Base-by-base conservation (phyloP, 2,329 filamentous ascomycete species). In the Dactylellina sp. region DNA sequence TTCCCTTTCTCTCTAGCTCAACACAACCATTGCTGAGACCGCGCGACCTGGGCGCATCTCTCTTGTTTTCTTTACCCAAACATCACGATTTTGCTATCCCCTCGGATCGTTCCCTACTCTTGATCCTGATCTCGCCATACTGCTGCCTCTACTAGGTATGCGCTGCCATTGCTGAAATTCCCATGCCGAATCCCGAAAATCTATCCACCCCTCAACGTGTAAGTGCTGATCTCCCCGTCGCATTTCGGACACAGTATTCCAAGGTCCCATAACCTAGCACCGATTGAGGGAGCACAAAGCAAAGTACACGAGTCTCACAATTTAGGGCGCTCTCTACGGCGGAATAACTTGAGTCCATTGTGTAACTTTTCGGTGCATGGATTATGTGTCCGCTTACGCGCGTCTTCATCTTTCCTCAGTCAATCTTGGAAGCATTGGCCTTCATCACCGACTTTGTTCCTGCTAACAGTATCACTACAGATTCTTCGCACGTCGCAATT, bases 111-210 rank as follows among this genome's bases (percentile, higher is more conserved):
- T 18, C 75, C 76, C 22, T 71, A 56, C 16, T 71, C 68, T 47
- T 50, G 52, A n/a, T 39, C 64, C 57, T 37, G 59, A 32, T 14
- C 18, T 32, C 47, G 44, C 39, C 25, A 65, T 65, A 74, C 76
- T 35, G 76, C 78, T 9, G 71, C 63, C 75, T 70, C 32, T 77
- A 77, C 81, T 80, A 81, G 7, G 81, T 60, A 75, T 80, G 76
- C 0, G 83, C 83, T 53, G 57, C 32, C 39, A 52, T 20, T 44
- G 46, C 16, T 39, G 40, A 40, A 18, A 25, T 62, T 46, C 46
- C 39, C 59, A 72, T 72, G 68, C 59, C 68, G 37, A 65, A 22
- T 55, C 35, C 68, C 24, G 68, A 72, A 18, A 22, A 55, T 55
- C 68, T 72, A 20, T 72, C 68, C 32, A 72, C 68, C 39, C 68